Conservation (phyloP, 768 basidiomycete genomes). For the Xerocomellus amylosporus region DNA sequence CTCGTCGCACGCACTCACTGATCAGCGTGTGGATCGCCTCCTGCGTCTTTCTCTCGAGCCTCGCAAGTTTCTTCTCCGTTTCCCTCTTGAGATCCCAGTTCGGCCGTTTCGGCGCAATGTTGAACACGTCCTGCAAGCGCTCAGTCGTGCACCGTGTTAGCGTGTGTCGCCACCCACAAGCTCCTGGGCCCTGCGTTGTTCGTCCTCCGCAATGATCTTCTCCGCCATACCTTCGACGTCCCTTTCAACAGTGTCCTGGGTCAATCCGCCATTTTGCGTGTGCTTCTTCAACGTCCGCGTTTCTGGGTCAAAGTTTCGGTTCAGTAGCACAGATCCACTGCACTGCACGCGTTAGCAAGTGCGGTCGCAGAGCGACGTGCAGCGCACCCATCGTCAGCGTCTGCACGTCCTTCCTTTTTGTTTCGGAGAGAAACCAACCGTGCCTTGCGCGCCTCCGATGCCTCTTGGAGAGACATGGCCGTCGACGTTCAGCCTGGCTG, state of each 20-base stretch:
- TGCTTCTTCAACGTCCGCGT: slow-evolving; percentile 76
- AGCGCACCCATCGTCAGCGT: slow-evolving; percentile 42
- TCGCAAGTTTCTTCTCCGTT: slow-evolving; percentile 84
- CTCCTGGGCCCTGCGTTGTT: slow-evolving; percentile 80
- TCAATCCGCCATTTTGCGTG: slow-evolving; percentile 50
- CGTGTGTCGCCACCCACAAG: slow-evolving; percentile 54
- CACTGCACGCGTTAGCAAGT: slow-evolving; percentile 15
- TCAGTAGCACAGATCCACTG: slow-evolving; percentile 55
- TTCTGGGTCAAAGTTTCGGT: slow-evolving; percentile 88
- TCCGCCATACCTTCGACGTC: slow-evolving; percentile 82
- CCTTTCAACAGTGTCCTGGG: slow-evolving; percentile 86
- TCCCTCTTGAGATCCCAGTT: slow-evolving; percentile 97
- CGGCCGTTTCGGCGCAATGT: slow-evolving; percentile 94
- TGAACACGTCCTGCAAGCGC: slow-evolving; percentile 75
- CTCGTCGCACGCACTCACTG: slow-evolving; percentile 51
- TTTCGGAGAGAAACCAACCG: slow-evolving; percentile 75
- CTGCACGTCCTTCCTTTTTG: slow-evolving; percentile 60
- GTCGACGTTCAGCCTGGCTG: slow-evolving; percentile 18
- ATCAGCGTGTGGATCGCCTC: slow-evolving; percentile 92
- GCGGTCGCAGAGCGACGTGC: neutral
- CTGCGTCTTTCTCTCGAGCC: slow-evolving; percentile 87
- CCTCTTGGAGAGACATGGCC: slow-evolving; percentile 67
- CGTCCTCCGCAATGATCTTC: slow-evolving; percentile 82
- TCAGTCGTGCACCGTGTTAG: slow-evolving; percentile 15
- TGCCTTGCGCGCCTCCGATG: slow-evolving; percentile 77